A percentile compares a stretch with the other conserved stretches of the same genome.
Conservation (phyloP, 2,329 filamentous ascomycete species). For the Dothideomycetes sp. region DNA sequence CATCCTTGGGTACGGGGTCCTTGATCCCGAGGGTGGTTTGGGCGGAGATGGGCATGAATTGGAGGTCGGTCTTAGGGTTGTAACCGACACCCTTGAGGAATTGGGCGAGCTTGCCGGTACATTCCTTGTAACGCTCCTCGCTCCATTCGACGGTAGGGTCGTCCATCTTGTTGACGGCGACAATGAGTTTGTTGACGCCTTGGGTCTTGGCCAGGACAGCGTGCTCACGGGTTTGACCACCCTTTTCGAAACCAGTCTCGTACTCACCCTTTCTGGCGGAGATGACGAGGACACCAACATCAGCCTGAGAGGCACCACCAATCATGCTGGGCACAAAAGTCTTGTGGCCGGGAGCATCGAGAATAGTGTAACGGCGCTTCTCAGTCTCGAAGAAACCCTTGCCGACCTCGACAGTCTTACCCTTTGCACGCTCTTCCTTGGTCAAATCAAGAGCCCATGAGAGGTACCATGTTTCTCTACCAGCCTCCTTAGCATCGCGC, state of each 20-base stretch:
- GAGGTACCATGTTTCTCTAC: conserved; percentile 96
- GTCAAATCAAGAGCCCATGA: conserved; percentile 97
- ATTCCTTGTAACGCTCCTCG: conserved; percentile 85
- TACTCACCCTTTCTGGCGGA: conserved; percentile 97
- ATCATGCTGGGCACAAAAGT: conserved; percentile 99
- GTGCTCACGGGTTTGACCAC: conserved; percentile 94
- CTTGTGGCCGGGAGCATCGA: conserved; percentile 96
- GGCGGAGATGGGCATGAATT: conserved; percentile 93
- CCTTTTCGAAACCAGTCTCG: conserved; percentile 95
- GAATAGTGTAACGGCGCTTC: conserved; percentile 88
- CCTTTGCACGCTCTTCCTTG: conserved; percentile 90
- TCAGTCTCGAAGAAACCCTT: conserved; percentile 95
- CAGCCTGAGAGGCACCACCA: conserved; percentile 64
- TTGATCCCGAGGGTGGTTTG: conserved; percentile 83
- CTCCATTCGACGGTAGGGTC: conserved; percentile 95
- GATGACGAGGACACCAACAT: conserved; percentile 92
- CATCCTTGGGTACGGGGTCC: conserved; percentile 66
- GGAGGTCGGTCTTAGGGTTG: conserved; percentile 83
- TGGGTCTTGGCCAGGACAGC: conserved; percentile 97
- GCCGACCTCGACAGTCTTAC: conserved; percentile 96
- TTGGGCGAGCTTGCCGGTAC: conserved; percentile 72
- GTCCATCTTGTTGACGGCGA: conserved; percentile 99
- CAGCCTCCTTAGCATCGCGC: conserved; percentile 88
- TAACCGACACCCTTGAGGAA: conserved; percentile 92
- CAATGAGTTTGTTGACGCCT: conserved; percentile 91